Conservation (phyloP, 75 land plant species). For the Cupressus sempervirens region DNA sequence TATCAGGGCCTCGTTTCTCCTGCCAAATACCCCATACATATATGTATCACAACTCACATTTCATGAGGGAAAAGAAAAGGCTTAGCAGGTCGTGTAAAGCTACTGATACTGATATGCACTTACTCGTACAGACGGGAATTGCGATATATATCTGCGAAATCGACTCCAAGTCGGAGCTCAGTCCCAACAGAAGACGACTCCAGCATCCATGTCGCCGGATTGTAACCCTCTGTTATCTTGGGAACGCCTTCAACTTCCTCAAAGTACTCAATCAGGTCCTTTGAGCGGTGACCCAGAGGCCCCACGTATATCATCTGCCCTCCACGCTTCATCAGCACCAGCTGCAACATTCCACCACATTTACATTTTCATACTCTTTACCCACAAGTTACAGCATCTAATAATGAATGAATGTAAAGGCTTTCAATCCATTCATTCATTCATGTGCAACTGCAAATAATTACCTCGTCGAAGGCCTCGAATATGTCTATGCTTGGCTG, state of each 20-base stretch:
- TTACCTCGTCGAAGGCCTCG: conserved; percentile 87
- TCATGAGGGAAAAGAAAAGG: too few species aligned
- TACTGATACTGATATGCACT: too few species aligned
- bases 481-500: conserved; percentile 87
- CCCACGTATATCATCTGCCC: conserved; percentile 49
- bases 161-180: conserved; percentile 20
- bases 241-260: conserved; percentile 33
- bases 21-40: conserved; percentile 26
- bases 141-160: conserved; percentile 46
- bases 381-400: not conserved
- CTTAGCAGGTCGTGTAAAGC: too few species aligned
- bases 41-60: too few species aligned
- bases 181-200: conserved; percentile 22
- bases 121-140: conserved; percentile 49
- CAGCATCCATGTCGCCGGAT: conserved; percentile 61
- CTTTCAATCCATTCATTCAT: too few species aligned
- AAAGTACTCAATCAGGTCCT: conserved; percentile 41
- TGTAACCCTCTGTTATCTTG: conserved; percentile 32
- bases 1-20: conserved; percentile 48
- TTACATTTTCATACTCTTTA: too few species aligned
- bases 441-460: too few species aligned
- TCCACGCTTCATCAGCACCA: conserved; percentile 45
- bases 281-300: conserved; percentile 36
- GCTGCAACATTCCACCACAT: conserved; percentile 21
- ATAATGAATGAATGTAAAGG: too few species aligned